Percentiles rank a stretch among this genome's conserved stretches.
Evolutionary conservation across 768 basidiomycete species (phyloP).

Genomic region (Cystofilobasidium ferigula): DNA sequence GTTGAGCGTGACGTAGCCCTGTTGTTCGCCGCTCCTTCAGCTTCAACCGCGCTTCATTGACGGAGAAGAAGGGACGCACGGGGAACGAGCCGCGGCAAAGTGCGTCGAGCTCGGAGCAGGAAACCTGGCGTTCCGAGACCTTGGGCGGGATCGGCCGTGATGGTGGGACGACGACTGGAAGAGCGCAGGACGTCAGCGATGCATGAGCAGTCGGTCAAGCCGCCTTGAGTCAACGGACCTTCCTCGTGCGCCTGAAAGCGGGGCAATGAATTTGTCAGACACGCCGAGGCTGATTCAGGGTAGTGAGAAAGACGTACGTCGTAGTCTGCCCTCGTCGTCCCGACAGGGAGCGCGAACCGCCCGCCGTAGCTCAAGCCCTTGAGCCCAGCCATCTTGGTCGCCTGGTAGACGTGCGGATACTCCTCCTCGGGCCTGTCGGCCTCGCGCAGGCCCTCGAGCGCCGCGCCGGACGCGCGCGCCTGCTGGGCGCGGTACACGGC

Average conservation of each 20-base stretch:
- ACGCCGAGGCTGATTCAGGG: constrained; percentile 9
- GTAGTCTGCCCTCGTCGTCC: constrained; percentile 55
- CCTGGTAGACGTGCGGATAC: constrained; percentile 77
- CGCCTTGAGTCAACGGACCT: constrained; percentile 7
- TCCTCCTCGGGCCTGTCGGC: constrained; percentile 40
- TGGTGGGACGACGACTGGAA: constrained; percentile 65
- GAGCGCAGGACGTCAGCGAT: background rate
- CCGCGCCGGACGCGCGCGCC: constrained; percentile 23
- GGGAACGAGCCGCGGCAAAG: constrained; percentile 73
- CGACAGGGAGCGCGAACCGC: constrained; percentile 70
- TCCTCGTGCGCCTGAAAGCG: constrained; percentile 60
- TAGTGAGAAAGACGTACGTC: constrained; percentile 46
- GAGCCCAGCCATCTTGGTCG: constrained; percentile 44
- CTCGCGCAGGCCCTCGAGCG: constrained; percentile 27
- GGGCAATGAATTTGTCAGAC: too few relatives aligned
- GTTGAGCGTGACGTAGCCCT: constrained; percentile 82
- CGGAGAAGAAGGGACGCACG: constrained; percentile 41
- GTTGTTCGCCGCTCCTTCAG: background rate
- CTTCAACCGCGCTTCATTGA: background rate
- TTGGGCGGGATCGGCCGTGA: constrained; percentile 64
- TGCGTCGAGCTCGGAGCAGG: constrained; percentile 60
- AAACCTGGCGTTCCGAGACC: constrained; percentile 57
- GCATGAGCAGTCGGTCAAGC: background rate
- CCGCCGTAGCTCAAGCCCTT: constrained; percentile 60
- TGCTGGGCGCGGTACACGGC: constrained; percentile 1